Evolutionary conservation across 306 rosid species (phyloP), one percentile per base, ranked within the genome.

Genomic region (Quercus alba): DNA sequence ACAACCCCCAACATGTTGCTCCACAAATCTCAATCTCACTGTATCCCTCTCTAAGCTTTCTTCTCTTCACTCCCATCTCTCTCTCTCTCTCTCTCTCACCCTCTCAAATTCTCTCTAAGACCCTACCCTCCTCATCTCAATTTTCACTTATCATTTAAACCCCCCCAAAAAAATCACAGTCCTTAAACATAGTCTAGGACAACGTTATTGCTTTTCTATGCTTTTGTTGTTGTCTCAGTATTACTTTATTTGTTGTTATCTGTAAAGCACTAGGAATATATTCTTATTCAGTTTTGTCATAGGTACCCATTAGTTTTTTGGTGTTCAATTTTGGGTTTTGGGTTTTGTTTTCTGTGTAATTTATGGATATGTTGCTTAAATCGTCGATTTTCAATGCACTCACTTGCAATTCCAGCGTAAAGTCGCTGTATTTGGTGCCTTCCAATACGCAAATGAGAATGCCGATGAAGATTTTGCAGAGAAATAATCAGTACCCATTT

Each of bases 351-450:
- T 75, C 23, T 23, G 18, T 25, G 5, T 38, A 30, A 55, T 52
- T 46, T 56, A 70, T 62, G 70, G 71, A 70, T 41, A 89, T 87
- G 87, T 89, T 81, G 56, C 83, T 86, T 12, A 87, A 85, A 54
- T 85, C 81, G 58, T 78, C 85, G 5, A 33, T 81, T 38, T 68
- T 81, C 12, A 61, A 84, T 52, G 81, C 58, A 15, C 75, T 73
- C 57, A 63, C 70, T 64, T 79, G 26, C 75, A 61, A 54, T 61
- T 38, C 75, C 19, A 26, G 86, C 57, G 19, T 77, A 2, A 86
- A 86, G 69, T 73, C 87, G 1, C 78, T 55, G 55, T 64, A 71
- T 58, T 75, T 52, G n/a, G 52, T 80, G 75, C 76, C 78, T 80
- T 80, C 28, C 82, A 72, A 51, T 69, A 25, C 72, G 80, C 80